Conservation (phyloP, 75 land plant genomes). For the Picea sitchensis region DNA sequence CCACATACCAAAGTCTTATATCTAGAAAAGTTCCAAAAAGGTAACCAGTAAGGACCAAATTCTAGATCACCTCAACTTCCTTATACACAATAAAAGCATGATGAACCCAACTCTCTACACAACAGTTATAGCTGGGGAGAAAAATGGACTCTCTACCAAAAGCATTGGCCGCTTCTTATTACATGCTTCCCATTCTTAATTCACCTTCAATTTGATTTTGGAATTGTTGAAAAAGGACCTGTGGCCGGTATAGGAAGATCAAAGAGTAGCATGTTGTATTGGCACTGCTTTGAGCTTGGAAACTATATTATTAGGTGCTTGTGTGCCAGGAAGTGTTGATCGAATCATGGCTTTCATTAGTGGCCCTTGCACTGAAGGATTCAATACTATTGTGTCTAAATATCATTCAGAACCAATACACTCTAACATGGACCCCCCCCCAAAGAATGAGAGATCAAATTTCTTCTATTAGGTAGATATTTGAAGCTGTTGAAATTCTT, state of each 20-base stretch:
- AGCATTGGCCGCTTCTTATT: conserved; percentile 78
- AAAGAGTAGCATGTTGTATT: conserved; percentile 84
- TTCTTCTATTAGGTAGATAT: too few relatives aligned
- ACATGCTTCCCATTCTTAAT: conserved; percentile 84
- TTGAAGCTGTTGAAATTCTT: too few relatives aligned
- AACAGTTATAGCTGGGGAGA: conserved; percentile 84
- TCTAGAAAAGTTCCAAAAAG: conserved; percentile 78
- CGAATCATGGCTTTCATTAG: conserved; percentile 95
- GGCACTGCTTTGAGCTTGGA: conserved; percentile 90
- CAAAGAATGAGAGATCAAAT: too few relatives aligned
- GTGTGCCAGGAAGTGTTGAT: conserved; percentile 96
- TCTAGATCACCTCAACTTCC: conserved; percentile 70
- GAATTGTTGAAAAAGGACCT: conserved; percentile 97
- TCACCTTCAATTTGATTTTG: conserved; percentile 67
- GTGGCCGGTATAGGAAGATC: conserved; percentile 69
- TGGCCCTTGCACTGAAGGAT: conserved; percentile 95
- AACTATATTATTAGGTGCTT: conserved; percentile 83
- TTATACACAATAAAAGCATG: conserved; percentile 16
- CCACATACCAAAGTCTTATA: conserved; percentile 75
- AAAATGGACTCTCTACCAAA: conserved; percentile 75
- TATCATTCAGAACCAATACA: too few relatives aligned
- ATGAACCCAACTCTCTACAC: conserved; percentile 29
- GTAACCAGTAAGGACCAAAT: conserved; percentile 74
- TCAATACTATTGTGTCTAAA: too few relatives aligned
- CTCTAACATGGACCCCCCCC: too few relatives aligned